phyloP scores from a whole-genome alignment of 1,139 yeast genomes.

The Pichia sp. region DNA sequence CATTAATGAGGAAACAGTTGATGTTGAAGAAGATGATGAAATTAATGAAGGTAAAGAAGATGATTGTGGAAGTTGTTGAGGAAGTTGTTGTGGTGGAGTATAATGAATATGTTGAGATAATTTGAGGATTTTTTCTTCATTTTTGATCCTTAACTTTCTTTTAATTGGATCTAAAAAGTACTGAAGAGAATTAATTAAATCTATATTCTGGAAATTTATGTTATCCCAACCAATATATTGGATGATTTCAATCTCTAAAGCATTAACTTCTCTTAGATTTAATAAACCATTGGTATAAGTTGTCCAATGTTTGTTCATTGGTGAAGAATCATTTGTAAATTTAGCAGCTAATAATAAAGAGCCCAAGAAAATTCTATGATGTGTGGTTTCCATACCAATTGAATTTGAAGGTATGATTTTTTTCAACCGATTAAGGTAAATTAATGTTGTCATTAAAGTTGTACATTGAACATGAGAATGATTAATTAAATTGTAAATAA shows the following conservation, averaged over 20 bases:
- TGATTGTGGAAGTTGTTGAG: slow-evolving; percentile 1
- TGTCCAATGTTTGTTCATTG: slow-evolving; percentile 95
- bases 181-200: slow-evolving; percentile 59
- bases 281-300: slow-evolving; percentile 81
- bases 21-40: slow-evolving; percentile 15
- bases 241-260: slow-evolving; percentile 84
- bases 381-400: slow-evolving; percentile 87
- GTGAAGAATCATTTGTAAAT: slow-evolving; percentile 85
- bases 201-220: slow-evolving; percentile 59
- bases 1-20: slow-evolving; percentile 15
- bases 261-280: slow-evolving; percentile 70
- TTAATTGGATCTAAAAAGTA: slow-evolving; percentile 76
- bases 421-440: slow-evolving; percentile 72
- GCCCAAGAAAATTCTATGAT: slow-evolving; percentile 87
- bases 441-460: slow-evolving; percentile 85
- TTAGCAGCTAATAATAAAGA: slow-evolving; percentile 86
- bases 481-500: slow-evolving; percentile 64
- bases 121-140: slow-evolving; percentile 17
- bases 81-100: neutral
- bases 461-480: slow-evolving; percentile 93
- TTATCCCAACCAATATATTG: slow-evolving; percentile 76
- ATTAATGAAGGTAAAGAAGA: slow-evolving; percentile 15
- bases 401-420: slow-evolving; percentile 80
- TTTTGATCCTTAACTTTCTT: slow-evolving; percentile 28
- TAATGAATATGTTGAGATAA: neutral